Evolutionary conservation across 257 asterid genomes (phyloP).

Genomic region (Lycium ferocissimum): DNA sequence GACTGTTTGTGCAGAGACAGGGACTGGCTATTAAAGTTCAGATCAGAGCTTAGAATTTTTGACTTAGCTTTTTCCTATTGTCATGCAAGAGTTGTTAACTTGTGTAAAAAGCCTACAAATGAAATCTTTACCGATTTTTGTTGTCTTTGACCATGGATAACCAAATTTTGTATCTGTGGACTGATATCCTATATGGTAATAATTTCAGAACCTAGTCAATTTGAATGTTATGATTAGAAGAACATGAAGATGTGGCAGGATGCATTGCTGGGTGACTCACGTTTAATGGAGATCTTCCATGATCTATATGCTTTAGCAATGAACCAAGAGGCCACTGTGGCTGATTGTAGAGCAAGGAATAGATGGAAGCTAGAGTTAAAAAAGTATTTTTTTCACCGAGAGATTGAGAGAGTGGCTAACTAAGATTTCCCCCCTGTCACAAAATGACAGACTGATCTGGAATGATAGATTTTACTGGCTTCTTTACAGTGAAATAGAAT

Average conservation of each 20-base stretch:
- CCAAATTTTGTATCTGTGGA: too few species aligned
- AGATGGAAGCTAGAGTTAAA: background rate
- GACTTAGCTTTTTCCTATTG: slow-evolving; percentile 29
- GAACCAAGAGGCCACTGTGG: background rate
- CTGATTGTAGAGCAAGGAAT: background rate
- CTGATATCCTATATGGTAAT: too few species aligned
- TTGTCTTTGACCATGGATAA: background rate
- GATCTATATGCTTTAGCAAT: background rate
- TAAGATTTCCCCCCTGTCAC: background rate
- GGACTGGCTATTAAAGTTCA: background rate
- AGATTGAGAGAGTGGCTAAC: background rate
- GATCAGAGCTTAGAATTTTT: background rate
- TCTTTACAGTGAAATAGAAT: background rate
- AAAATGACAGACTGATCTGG: background rate
- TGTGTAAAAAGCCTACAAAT: background rate
- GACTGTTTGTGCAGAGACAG: too few species aligned
- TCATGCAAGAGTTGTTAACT: slow-evolving; percentile 27
- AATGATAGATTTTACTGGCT: background rate
- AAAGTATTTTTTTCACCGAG: background rate
- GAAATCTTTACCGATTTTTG: background rate
- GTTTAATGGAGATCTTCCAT: background rate
- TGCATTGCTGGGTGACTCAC: background rate
- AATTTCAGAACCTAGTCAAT: background rate
- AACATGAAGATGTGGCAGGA: background rate
- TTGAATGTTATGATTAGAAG: background rate